Evolutionary conservation across 768 basidiomycete species (phyloP), one percentile per base, ranked within the genome.

Genomic region (Russula compacta): DNA sequence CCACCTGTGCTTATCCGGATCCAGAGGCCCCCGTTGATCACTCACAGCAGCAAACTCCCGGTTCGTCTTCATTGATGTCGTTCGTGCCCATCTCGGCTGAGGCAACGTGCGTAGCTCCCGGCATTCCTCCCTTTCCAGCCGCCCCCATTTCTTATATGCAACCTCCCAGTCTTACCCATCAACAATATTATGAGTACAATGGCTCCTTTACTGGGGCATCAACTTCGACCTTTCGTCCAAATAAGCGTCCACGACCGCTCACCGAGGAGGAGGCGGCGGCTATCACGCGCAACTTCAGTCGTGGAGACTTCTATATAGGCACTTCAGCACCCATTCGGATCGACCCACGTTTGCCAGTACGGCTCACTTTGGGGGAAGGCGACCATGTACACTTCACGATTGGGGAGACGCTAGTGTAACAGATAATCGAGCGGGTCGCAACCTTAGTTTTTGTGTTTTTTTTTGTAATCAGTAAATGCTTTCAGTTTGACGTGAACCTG

Each of bases 241-340:
- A 76, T 67, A 91, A 91, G 70, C 84, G 89, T 32, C 85, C 87
- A 35, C 84, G 89, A 65, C 83, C 81, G 48, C 82, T 91, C 57
- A 91, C 89, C 2, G 89, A 91, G 66, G 88, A 91, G 64, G 89
- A 91, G 71, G 81, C 89, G 2, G 86, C 87, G 11, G 87, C 88
- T 36, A 90, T 91, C 74, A 88, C 87, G 1, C 81, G 88, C 71
- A 89, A 88, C 67, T 91, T 87, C 67, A 85, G 77, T 63, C 82
- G 89, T 54, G 89, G 89, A 4, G 88, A 91, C 70, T 91, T 91
- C 71, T 91, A 83, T 68, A 85, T 91, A 54, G 89, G 88, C 57
- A 83, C 78, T 40, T 89, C 85, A 66, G 89, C 87, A 1, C 89
- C 89, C 9, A 86, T 91, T 48, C 83, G 87, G 67, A 90, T 91